These are phyloP conservation scores for Auricularia sp. DNA, from an alignment of 768 basidiomycete genomes.

Conservation along the genomic window DNA sequence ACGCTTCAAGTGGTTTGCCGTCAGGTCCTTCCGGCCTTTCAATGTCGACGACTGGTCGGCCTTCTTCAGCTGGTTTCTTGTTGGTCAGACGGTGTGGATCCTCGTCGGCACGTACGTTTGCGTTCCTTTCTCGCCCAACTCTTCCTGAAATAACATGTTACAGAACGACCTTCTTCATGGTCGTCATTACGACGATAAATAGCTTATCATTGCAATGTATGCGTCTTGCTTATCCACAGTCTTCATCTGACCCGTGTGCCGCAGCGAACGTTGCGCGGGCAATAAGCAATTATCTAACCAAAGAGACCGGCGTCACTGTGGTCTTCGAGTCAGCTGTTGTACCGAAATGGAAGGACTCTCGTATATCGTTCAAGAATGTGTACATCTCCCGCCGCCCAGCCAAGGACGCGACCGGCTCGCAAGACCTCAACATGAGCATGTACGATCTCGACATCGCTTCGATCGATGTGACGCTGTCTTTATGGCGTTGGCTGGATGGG, in stretches of 20 bases:
- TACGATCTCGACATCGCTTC: constrained; percentile 92
- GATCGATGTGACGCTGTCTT: constrained; percentile 86
- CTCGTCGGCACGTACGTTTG: constrained; percentile 80
- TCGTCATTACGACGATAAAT: constrained; percentile 80
- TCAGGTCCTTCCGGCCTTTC: constrained; percentile 87
- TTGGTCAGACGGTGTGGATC: constrained; percentile 95
- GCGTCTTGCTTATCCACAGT: background rate
- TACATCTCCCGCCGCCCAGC: constrained; percentile 76
- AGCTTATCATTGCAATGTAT: constrained; percentile 75
- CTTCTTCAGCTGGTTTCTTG: constrained; percentile 89
- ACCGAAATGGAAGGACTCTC: constrained; percentile 93
- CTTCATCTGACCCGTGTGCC: background rate
- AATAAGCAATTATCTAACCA: constrained; percentile 87
- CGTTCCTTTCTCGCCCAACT: background rate
- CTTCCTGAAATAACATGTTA: constrained; percentile 16
- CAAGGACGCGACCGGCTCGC: constrained; percentile 9
- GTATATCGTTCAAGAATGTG: constrained; percentile 94
- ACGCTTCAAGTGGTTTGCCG: constrained; percentile 96
- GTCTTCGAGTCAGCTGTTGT: constrained; percentile 98
- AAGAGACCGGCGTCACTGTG: constrained; percentile 86
- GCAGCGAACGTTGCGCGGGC: constrained; percentile 75
- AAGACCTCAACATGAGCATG: constrained; percentile 58
- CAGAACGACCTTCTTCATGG: constrained; percentile 91
- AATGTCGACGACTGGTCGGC: constrained; percentile 96
- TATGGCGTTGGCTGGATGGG: constrained; percentile 90